A percentile compares a stretch with the other conserved stretches of the same genome.
Evolutionary conservation across 1,139 yeast genomes (phyloP).

Genomic region (Debaryomyces psychrophilus): DNA sequence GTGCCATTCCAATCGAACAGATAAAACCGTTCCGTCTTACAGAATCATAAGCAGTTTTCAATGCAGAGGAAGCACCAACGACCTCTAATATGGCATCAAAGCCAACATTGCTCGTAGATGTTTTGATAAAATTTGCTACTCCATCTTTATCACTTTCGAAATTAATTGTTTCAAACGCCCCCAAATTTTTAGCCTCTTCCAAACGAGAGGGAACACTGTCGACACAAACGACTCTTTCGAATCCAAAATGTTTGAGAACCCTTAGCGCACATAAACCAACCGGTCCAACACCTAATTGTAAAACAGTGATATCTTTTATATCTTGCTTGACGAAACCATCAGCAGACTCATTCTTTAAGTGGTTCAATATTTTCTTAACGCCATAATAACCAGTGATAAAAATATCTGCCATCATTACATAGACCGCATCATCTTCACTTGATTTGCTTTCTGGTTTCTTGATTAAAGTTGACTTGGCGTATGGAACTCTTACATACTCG

Average conservation of each 20-base stretch:
- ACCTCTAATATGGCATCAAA: constrained; percentile 63
- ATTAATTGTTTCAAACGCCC: constrained; percentile 47
- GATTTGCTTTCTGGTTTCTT: constrained; percentile 37
- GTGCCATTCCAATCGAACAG: constrained; percentile 65
- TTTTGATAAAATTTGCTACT: constrained; percentile 26
- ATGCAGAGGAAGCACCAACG: constrained; percentile 57
- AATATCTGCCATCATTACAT: constrained; percentile 66
- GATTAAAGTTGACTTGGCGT: constrained; percentile 54
- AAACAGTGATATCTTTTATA: constrained; percentile 39
- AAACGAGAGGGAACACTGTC: constrained; percentile 55
- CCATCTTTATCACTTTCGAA: constrained; percentile 38
- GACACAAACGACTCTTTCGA: constrained; percentile 50
- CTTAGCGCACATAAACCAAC: constrained; percentile 62
- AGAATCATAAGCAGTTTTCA: constrained; percentile 53
- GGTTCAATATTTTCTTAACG: constrained; percentile 51
- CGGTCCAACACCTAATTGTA: constrained; percentile 68
- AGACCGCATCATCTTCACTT: constrained; percentile 46
- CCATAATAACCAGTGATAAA: constrained; percentile 70
- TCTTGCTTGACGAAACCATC: constrained; percentile 17
- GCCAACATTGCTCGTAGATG: constrained; percentile 41
- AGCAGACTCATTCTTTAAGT: constrained; percentile 29
- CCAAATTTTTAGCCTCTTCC: constrained; percentile 47
- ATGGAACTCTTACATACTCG: constrained; percentile 60
- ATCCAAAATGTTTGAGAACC: constrained; percentile 50
- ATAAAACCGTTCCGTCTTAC: constrained; percentile 64